Evolutionary conservation across 139 green algal genomes (phyloP), one percentile per base, ranked within the genome.

Genomic region (Chlamydomonas urium): DNA sequence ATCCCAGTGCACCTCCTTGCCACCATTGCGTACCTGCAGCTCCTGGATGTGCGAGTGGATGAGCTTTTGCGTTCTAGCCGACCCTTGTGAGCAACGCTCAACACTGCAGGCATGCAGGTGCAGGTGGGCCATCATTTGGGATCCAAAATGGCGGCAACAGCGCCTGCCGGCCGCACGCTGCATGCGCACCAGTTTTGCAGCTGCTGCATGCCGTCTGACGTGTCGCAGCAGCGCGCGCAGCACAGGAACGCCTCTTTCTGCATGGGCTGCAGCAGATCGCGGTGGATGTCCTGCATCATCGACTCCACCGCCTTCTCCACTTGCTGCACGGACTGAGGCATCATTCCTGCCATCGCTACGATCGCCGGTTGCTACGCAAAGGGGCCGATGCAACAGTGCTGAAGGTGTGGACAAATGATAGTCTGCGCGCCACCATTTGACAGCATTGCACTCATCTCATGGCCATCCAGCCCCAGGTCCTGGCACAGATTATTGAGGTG

Each of bases 181-280:
- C 42, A 17, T 67, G 26, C 60, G 14, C 29, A 67, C 60, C 60
- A 67, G 32, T 26, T 21, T 45, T 67, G 60, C 5, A 67, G 60
- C 32, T 67, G 14, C 60, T 45, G 60, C 29, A 45, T 38, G 60
- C 42, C 23, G 33, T 24, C 60, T 14, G n/a, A 37, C 21, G 32
- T 45, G 60, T 67, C 60, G 33, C 60, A 67, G 60, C 60, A 67
- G 10, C 33, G n/a, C 6, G 60, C 60, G 29, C 60, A 67, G 33
- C 60, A 67, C 60, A 67, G 60, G 29, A 67, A 67, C 14, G 60
- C 60, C 21, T 67, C 60, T 21, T 67, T 67, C 60, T 67, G 60
- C 33, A n/a, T 42, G 10, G 60, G 60, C 14, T 45, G 14, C 10
- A 67, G 32, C 19, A 45, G 60, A 17, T 42, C 4, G 5, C 42